Base-by-base conservation (phyloP, 1,284 basidiomycete species). In the Naganishia liquefaciens region DNA sequence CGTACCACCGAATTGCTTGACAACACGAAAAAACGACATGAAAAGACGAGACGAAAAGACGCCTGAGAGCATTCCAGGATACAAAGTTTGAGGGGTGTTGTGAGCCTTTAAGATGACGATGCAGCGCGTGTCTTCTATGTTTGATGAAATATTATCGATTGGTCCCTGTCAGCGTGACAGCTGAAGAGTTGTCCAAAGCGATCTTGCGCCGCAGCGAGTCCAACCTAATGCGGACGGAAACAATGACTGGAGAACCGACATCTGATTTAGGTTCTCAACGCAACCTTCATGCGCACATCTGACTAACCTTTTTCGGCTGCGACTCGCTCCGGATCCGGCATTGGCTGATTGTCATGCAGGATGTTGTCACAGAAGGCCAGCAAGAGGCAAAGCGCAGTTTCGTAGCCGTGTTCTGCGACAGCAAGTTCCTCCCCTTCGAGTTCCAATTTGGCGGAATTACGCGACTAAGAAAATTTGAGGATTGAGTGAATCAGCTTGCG, bases 381-480 rank as follows among this genome's bases (percentile, higher is more conserved):
- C 28, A 99, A 81, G 75, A 94, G 89, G 89, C 91, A 95, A 21
- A 96, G 79, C 0, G 93, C 92, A 68, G 92, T 92, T 75, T 97
- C 94, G 79, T 99, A 99, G 42, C 94, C 83, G 73, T 89, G 88
- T 79, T 96, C 89, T 74, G 93, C 96, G 70, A 90, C 88, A 30
- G 74, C 63, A 4, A 79, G 72, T 69, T 93, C 89, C 23, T 91
- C 88, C 70, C 92, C 90, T 25, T 90, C 82, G 0, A 98, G 83
- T 75, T 99, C 95, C 73, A 93, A 91, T 30, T 89, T 84, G 0
- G 95, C 95, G 47, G 93, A 93, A 3, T 88, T 89, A 10, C 93
- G 88, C 66, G 93, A 95, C 93, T 95, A 30, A 11, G 21, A 13
- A 1, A 37, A 37, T 37, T 37, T 7, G 4, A 37, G 13, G 33